Conservation (phyloP, 495 filamentous ascomycete species). For the Patellaria atrata region DNA sequence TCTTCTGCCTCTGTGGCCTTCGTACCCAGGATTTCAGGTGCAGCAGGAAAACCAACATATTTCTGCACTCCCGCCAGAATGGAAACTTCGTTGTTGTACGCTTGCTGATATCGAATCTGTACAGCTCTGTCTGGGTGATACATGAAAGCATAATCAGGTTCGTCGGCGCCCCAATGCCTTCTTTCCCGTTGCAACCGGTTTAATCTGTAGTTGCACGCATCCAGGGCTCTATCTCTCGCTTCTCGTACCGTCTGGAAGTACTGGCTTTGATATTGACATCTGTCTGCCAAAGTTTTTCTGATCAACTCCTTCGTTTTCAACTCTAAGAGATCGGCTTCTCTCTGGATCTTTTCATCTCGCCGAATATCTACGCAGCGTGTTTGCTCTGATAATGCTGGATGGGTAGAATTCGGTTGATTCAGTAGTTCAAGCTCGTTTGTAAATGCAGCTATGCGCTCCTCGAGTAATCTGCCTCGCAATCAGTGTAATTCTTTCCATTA, state of each 20-base stretch:
- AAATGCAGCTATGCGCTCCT: conserved; percentile 67
- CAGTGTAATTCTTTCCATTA: no score
- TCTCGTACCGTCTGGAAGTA: conserved; percentile 74
- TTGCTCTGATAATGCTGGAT: conserved; percentile 78
- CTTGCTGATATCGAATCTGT: conserved; percentile 62
- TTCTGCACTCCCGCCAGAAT: conserved; percentile 82
- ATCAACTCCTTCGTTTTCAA: conserved; percentile 59
- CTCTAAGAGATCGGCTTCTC: conserved; percentile 54
- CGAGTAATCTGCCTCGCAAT: conserved; percentile 77
- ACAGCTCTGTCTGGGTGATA: conserved; percentile 57
- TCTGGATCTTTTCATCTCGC: conserved; percentile 60
- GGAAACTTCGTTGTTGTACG: conserved; percentile 88
- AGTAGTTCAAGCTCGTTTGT: conserved; percentile 78
- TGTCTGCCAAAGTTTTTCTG: conserved; percentile 59
- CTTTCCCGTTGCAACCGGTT: conserved; percentile 74
- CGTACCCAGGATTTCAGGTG: conserved; percentile 62
- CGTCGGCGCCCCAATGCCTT: conserved; percentile 63
- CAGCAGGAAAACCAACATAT: conserved; percentile 88
- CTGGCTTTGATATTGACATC: conserved; percentile 70
- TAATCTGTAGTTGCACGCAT: conserved; percentile 72
- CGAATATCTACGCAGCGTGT: conserved; percentile 69
- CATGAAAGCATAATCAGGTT: conserved; percentile 48
- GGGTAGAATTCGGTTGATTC: conserved; percentile 56
- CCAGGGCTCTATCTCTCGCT: conserved; percentile 63
- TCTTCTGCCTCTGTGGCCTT: conserved; percentile 63